These are phyloP conservation scores for Alternaria gansuensis DNA, from an alignment of 2,329 filamentous ascomycete species.

Conservation along the genomic window DNA sequence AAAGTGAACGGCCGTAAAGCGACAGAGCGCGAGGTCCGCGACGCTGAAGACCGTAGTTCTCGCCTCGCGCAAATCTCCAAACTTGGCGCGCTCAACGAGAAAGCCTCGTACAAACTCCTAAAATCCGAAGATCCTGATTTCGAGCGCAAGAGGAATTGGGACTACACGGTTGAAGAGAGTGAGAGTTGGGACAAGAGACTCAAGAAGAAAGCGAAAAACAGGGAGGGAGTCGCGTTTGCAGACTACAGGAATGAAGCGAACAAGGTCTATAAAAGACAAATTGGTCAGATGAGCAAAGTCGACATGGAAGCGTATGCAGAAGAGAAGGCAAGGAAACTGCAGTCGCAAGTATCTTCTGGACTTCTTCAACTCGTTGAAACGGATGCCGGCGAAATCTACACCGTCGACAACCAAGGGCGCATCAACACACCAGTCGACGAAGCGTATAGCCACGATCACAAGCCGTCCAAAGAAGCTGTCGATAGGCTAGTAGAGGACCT, in stretches of 20 bases:
- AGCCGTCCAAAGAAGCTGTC: conserved; percentile 84
- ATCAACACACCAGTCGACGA: conserved; percentile 92
- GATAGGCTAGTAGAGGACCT: conserved; percentile 88
- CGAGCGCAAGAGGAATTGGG: conserved; percentile 97
- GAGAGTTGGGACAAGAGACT: conserved; percentile 93
- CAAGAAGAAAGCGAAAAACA: conserved; percentile 81
- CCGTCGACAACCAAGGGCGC: conserved; percentile 87
- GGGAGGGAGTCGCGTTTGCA: conserved; percentile 87
- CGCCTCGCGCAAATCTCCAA: conserved; percentile 69
- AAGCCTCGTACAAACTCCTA: conserved; percentile 89
- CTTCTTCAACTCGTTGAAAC: conserved; percentile 94
- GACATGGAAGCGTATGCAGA: conserved; percentile 86
- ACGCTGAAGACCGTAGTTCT: conserved; percentile 43
- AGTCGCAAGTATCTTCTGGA: conserved; percentile 83
- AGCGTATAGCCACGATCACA: conserved; percentile 81
- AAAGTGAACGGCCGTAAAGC: conserved; percentile 64
- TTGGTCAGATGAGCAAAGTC: conserved; percentile 74
- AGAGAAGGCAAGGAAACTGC: conserved; percentile 84
- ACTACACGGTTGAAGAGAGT: conserved; percentile 95
- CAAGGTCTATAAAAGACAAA: conserved; percentile 93
- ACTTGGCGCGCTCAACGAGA: conserved; percentile 84
- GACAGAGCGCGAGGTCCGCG: conserved; percentile 62
- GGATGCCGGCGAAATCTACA: conserved; percentile 86
- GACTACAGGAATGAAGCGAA: conserved; percentile 87
- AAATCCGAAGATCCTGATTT: conserved; percentile 95